A percentile compares a stretch with the other conserved stretches of the same genome.
phyloP scores from a whole-genome alignment of 305 asterid species.

The Petunia hybrid region DNA sequence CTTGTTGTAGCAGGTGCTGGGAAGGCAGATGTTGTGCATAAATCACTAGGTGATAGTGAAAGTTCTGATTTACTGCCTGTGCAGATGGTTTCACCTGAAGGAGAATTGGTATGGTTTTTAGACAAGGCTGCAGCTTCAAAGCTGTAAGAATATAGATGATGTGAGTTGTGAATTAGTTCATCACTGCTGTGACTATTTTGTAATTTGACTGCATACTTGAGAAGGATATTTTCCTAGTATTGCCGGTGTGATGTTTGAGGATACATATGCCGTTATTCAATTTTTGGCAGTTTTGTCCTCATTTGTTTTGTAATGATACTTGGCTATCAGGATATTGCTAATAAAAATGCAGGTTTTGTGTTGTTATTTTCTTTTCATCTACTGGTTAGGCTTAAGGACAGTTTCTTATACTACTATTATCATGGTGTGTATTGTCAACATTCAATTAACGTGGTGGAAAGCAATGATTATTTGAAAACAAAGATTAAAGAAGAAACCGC shows the following conservation, averaged over 20 bases:
- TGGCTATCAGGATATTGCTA: neutral
- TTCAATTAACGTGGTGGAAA: neutral
- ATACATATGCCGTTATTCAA: neutral
- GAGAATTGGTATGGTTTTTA: conserved; percentile 71
- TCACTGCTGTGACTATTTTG: neutral
- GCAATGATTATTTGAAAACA: neutral
- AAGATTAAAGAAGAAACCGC: neutral
- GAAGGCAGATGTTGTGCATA: conserved; percentile 44
- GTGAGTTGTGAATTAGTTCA: neutral
- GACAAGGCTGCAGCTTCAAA: conserved; percentile 81
- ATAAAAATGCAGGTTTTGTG: neutral
- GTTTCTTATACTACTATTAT: neutral
- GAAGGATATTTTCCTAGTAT: neutral
- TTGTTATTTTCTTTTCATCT: neutral
- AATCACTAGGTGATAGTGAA: conserved; percentile 38
- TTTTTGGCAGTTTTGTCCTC: neutral
- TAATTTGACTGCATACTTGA: neutral
- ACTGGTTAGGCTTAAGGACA: neutral
- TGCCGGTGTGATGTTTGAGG: neutral
- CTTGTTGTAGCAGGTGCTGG: conserved; percentile 56
- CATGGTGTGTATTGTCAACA: neutral
- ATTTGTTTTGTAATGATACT: neutral
- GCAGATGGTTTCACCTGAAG: conserved; percentile 62
- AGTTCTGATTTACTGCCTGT: conserved; percentile 56
- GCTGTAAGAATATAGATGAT: conserved; percentile 35